A percentile compares a stretch with the other conserved stretches of the same genome.
Evolutionary conservation across 306 rosid species (phyloP).

Genomic region (Fragaria iinumae): DNA sequence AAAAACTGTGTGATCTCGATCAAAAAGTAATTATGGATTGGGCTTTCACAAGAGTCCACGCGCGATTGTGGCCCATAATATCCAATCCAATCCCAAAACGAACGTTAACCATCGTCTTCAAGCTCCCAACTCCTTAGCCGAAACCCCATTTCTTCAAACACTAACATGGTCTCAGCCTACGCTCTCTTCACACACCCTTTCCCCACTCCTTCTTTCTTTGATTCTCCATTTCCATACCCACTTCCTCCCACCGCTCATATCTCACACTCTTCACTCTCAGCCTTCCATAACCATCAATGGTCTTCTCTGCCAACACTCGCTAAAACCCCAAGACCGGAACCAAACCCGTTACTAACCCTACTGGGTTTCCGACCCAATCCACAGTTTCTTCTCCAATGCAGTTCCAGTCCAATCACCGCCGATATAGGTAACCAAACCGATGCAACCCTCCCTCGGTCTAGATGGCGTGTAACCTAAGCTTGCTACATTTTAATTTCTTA

Average conservation of each 20-base stretch:
- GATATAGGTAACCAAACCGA: constrained; percentile 31
- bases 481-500: background rate
- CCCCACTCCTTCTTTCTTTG: constrained; percentile 14
- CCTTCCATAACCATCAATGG: constrained; percentile 13
- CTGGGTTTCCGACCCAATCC: constrained; percentile 23
- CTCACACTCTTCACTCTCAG: constrained; percentile 14
- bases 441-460: constrained; percentile 35
- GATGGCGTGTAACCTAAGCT: background rate
- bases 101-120: background rate
- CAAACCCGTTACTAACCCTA: constrained; percentile 15
- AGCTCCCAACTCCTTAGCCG: background rate
- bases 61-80: background rate
- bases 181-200: constrained; percentile 18
- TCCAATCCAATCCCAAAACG: background rate
- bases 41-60: background rate
- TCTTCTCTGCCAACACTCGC: constrained; percentile 8
- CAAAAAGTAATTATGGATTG: background rate
- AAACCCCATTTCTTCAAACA: background rate
- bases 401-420: constrained; percentile 3
- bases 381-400: constrained; percentile 20
- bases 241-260: background rate
- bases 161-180: constrained; percentile 36
- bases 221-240: constrained; percentile 18
- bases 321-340: constrained; percentile 14
- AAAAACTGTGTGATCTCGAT: no score